Base-by-base conservation (phyloP, 352 stramenopile species). In the Ophiocytium majus region DNA sequence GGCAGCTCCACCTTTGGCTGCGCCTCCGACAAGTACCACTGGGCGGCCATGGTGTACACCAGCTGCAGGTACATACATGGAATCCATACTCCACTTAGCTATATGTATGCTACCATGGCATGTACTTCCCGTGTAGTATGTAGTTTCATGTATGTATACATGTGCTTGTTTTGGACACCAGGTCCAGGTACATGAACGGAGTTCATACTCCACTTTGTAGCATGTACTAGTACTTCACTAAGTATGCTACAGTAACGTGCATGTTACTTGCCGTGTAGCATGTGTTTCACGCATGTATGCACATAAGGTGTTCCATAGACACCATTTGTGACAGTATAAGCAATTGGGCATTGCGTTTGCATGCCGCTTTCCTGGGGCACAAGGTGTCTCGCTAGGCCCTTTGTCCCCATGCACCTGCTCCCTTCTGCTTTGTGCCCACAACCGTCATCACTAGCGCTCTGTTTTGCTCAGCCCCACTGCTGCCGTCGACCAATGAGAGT, bases 21-120 rank as follows among this genome's bases (percentile, higher is more conserved):
- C 64, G 31, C 64, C 34, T 34, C 31, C 64, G 64, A 76, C 34
- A 76, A 76, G 64, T 76, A 76, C 64, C 64, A 76, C 64, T 76
- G 64, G 64, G 64, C 64, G 5, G 64, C 64, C 34, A 76, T 76
- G 64, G 5, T 37, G 34, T 5, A 34, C 34, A 76, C 64, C 34
- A 37, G 64, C 31, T 76, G 64, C 64, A 76, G 34, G 64, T 76
- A 17, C 5, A 17, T 14, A 14, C 43, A 57, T n/a, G n/a, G n/a
- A n/a, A n/a, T n/a, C n/a, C n/a, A n/a, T n/a, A n/a, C n/a, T n/a
- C n/a, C n/a, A n/a, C n/a, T n/a, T n/a, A n/a, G n/a, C n/a, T n/a
- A n/a, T n/a, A n/a, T n/a, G n/a, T n/a, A n/a, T n/a, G n/a, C n/a
- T n/a, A n/a, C n/a, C n/a, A n/a, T n/a, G n/a, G n/a, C n/a, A n/a